These are phyloP conservation scores for Imleria badia DNA, from an alignment of 768 basidiomycete species.

Conservation along the genomic window DNA sequence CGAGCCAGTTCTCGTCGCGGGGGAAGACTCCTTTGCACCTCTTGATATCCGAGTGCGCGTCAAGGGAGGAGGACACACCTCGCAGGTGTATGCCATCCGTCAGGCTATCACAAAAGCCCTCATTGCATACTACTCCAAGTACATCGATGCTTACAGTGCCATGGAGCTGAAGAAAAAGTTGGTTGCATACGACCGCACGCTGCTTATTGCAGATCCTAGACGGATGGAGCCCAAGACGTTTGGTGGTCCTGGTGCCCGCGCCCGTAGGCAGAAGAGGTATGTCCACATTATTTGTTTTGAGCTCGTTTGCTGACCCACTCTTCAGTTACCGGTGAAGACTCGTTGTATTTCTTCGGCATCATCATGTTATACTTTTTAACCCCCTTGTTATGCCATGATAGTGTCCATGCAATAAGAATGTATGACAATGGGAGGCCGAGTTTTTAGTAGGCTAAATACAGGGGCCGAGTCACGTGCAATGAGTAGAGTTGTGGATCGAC, in stretches of 20 bases:
- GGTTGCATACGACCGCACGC: slow-evolving; percentile 89
- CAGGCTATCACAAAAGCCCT: slow-evolving; percentile 98
- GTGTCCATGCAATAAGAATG: slow-evolving; percentile 34
- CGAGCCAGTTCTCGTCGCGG: slow-evolving; percentile 92
- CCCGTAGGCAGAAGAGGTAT: slow-evolving; percentile 96
- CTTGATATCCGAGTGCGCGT: slow-evolving; percentile 98
- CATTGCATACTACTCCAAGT: slow-evolving; percentile 98
- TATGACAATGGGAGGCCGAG: slow-evolving; percentile 23
- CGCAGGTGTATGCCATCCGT: slow-evolving; percentile 97
- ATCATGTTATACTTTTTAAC: slow-evolving; percentile 45
- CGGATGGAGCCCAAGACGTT: slow-evolving; percentile 99
- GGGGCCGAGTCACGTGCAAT: slow-evolving; percentile 11
- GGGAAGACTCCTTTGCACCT: slow-evolving; percentile 81
- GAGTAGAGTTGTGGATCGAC: neutral
- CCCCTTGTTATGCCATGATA: slow-evolving; percentile 37
- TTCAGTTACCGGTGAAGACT: slow-evolving; percentile 65
- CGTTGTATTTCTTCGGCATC: slow-evolving; percentile 38
- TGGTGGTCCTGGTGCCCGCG: slow-evolving; percentile 97
- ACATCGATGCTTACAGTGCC: slow-evolving; percentile 95
- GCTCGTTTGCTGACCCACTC: slow-evolving; percentile 11
- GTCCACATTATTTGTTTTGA: neutral
- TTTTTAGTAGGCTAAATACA: neutral
- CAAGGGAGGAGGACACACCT: slow-evolving; percentile 99
- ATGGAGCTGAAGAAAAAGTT: slow-evolving; percentile 98
- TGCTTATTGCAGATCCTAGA: slow-evolving; percentile 91